phyloP scores from a whole-genome alignment of 805 yeast genomes.

The Cyberlindnera mrakii region DNA sequence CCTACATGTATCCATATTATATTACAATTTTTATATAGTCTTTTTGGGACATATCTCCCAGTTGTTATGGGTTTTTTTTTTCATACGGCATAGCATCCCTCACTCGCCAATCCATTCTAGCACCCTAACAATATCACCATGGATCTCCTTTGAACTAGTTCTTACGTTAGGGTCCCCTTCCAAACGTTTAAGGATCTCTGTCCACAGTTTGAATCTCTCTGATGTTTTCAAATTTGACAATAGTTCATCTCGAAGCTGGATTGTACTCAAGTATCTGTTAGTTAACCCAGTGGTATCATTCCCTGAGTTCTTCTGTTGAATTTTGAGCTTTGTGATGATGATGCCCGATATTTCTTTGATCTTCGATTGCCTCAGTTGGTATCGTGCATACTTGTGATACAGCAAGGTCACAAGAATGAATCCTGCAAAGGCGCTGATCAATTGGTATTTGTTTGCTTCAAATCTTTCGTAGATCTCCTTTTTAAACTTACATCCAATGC shows the following conservation, averaged over 20 bases:
- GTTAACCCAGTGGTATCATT: slow-evolving; percentile 30
- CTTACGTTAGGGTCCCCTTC: slow-evolving; percentile 66
- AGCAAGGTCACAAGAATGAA: slow-evolving; percentile 9
- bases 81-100: too few relatives aligned
- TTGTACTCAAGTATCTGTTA: slow-evolving; percentile 52
- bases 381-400: slow-evolving; percentile 31
- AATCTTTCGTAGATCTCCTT: slow-evolving; percentile 40
- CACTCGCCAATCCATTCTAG: slow-evolving; percentile 74
- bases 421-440: slow-evolving; percentile 11
- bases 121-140: slow-evolving; percentile 82
- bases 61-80: too few relatives aligned
- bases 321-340: slow-evolving; percentile 44
- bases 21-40: too few relatives aligned
- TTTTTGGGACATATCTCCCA: too few relatives aligned
- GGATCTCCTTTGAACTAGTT: slow-evolving; percentile 57
- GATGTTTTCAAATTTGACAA: slow-evolving; percentile 28
- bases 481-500: slow-evolving; percentile 49
- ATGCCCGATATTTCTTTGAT: slow-evolving; percentile 41
- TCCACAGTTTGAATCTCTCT: slow-evolving; percentile 51
- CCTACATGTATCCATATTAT: too few relatives aligned
- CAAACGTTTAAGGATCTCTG: slow-evolving; percentile 42
- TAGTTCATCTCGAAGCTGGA: slow-evolving; percentile 65
- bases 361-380: slow-evolving; percentile 33
- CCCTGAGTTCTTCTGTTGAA: slow-evolving; percentile 33
- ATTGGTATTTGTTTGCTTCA: slow-evolving; percentile 20